Evolutionary conservation across 495 filamentous ascomycete species (phyloP), one percentile per base, ranked within the genome.

Genomic region (Podospora pseudocomata): DNA sequence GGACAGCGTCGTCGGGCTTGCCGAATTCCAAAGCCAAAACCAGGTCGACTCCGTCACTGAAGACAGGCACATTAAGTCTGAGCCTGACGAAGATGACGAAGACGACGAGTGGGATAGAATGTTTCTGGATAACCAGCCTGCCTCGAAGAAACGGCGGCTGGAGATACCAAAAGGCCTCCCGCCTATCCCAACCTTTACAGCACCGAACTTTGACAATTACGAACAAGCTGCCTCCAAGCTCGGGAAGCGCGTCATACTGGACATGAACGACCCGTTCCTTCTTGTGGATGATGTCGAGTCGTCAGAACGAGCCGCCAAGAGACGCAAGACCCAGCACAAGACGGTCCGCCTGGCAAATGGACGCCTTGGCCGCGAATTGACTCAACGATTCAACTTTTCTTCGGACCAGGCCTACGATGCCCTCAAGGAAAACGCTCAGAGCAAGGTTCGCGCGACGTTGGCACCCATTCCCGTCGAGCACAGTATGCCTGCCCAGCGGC

Each of bases 351-450:
- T 86, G 77, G 82, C 81, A 11, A 85, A 83, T 58, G 84, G 86
- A 11, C 81, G 81, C 39, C 74, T 88, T 18, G 83, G 84, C 23
- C 86, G 84, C 30, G 83, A 87, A 61, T 79, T 96, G n/a, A 86
- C 83, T 28, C 85, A 89, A 69, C 86, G 93, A 26, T 98, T 96
- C 84, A 97, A 98, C 77, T 91, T 97, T 62, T 97, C 94, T 30
- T 97, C 97, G 67, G 95, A 99, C 73, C 89, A 92, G 59, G 94
- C 93, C 2, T 99, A 99, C 75, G 92, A 97, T 71, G 88, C 91
- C 64, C 85, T 99, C 57, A 98, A 99, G 79, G 92, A 96, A 75
- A 99, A 97, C 76, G 92, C 93, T 70, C 92, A 96, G 80, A 94
- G 90, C 83, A 97, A 96, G 79, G 90, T 99, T 70, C 89, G 95